Evolutionary conservation across 371 early-diverging fungal genomes (phyloP).

Genomic region (Mortierella polycephala): DNA sequence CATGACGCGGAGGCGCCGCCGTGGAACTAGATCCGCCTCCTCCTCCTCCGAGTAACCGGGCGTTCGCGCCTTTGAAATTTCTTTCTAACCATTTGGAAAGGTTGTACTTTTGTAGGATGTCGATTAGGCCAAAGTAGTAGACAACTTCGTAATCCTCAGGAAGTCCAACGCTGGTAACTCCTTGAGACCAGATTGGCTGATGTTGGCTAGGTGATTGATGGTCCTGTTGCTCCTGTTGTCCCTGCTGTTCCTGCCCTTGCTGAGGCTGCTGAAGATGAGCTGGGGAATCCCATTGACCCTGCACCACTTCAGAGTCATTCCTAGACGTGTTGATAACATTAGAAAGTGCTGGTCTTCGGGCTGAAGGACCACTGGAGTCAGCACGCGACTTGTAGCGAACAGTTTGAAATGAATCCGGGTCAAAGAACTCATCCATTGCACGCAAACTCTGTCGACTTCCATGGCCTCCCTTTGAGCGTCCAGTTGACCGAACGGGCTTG

Average conservation of each 20-base stretch:
- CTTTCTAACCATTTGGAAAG: slow-evolving; percentile 66
- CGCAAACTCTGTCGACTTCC: neutral
- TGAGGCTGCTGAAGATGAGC: slow-evolving; percentile 1
- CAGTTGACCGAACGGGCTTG: slow-evolving; percentile 5
- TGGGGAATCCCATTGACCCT: neutral
- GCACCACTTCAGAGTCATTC: neutral
- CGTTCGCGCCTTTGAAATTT: slow-evolving; percentile 59
- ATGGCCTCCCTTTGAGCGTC: neutral
- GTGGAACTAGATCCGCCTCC: neutral
- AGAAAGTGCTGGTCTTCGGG: neutral
- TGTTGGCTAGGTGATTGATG: neutral
- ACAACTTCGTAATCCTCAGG: slow-evolving; percentile 54
- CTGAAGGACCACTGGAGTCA: neutral
- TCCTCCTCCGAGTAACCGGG: slow-evolving; percentile 27
- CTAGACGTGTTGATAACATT: neutral
- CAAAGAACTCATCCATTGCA: slow-evolving; percentile 3
- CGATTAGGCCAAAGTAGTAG: slow-evolving; percentile 69
- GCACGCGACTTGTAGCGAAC: slow-evolving; percentile 23
- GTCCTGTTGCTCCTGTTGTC: neutral
- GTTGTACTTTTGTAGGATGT: slow-evolving; percentile 69
- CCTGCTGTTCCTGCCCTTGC: neutral
- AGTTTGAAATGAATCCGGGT: slow-evolving; percentile 32
- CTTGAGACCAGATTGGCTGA: slow-evolving; percentile 40
- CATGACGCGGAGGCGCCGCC: neutral
- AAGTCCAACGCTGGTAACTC: slow-evolving; percentile 30